A percentile compares a stretch with the other conserved stretches of the same genome.
phyloP scores from a whole-genome alignment of 2,329 filamentous ascomycete species.

The Fusarium decemcellulare region DNA sequence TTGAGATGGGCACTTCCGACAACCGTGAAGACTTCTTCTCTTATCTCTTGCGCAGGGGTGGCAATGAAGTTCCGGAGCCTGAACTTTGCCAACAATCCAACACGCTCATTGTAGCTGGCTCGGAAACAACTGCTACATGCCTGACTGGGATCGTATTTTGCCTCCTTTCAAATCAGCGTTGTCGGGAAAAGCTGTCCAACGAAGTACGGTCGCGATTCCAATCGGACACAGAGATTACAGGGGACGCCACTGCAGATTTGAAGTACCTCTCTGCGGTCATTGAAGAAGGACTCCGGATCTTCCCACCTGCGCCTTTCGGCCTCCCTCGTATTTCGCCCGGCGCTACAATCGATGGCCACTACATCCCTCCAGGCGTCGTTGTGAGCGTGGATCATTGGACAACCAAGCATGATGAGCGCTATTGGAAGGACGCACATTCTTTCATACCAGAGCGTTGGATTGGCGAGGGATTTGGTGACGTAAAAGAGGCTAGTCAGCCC shows the following conservation, averaged over 20 bases:
- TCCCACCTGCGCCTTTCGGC: slow-evolving; percentile 20
- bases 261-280: slow-evolving; percentile 23
- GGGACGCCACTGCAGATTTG: slow-evolving; percentile 15
- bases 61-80: not conserved
- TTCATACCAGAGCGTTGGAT: slow-evolving; percentile 20
- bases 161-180: slow-evolving; percentile 10
- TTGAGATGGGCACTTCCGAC: slow-evolving; percentile 2
- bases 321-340: slow-evolving; percentile 18
- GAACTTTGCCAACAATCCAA: slow-evolving; percentile 34
- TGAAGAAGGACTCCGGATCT: slow-evolving; percentile 29
- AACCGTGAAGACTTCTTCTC: slow-evolving; percentile 30
- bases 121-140: slow-evolving; percentile 25
- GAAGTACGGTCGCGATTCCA: slow-evolving; percentile 22
- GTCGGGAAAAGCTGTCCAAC: slow-evolving; percentile 5
- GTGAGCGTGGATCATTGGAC: slow-evolving; percentile 20
- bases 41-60: slow-evolving; percentile 8
- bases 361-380: slow-evolving; percentile 21
- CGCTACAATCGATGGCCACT: slow-evolving; percentile 17
- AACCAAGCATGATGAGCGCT: slow-evolving; percentile 3
- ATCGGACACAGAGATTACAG: slow-evolving; percentile 11
- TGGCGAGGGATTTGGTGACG: not conserved
- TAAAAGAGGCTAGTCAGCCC: slow-evolving; percentile 5
- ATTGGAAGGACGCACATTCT: slow-evolving; percentile 15
- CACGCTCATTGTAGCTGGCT: slow-evolving; percentile 23
- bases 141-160: slow-evolving; percentile 1